A percentile compares a stretch with the other conserved stretches of the same genome.
These are phyloP conservation scores for Pichia deserticola DNA, from an alignment of 805 yeast species.

Conservation along the genomic window DNA sequence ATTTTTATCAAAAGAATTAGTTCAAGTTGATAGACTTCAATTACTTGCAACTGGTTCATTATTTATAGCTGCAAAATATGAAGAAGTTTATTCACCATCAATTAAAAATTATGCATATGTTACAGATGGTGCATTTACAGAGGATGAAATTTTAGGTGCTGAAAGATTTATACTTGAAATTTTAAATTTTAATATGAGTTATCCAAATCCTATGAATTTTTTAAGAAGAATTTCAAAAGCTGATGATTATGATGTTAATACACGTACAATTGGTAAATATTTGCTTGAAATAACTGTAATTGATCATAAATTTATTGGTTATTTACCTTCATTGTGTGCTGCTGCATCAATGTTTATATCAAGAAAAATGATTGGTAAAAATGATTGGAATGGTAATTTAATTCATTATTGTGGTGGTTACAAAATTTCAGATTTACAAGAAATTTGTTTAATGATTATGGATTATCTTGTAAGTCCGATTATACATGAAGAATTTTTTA, in stretches of 20 bases:
- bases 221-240: slow-evolving; percentile 84
- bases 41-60: slow-evolving; percentile 78
- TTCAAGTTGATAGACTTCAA: slow-evolving; percentile 74
- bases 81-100: slow-evolving; percentile 85
- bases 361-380: slow-evolving; percentile 58
- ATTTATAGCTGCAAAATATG: slow-evolving; percentile 88
- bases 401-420: slow-evolving; percentile 91
- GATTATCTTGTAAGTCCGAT: slow-evolving; percentile 75
- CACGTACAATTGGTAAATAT: slow-evolving; percentile 81
- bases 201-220: slow-evolving; percentile 88
- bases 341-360: slow-evolving; percentile 85
- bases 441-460: slow-evolving; percentile 66
- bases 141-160: slow-evolving; percentile 73
- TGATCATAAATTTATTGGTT: slow-evolving; percentile 66
- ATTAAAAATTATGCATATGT: slow-evolving; percentile 80
- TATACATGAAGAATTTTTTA: slow-evolving; percentile 86
- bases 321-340: slow-evolving; percentile 71
- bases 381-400: slow-evolving; percentile 77
- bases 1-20: slow-evolving; percentile 66
- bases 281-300: slow-evolving; percentile 70
- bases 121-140: slow-evolving; percentile 78
- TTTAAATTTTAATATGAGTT: slow-evolving; percentile 66
- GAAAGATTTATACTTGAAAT: slow-evolving; percentile 72
- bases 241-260: slow-evolving; percentile 78
- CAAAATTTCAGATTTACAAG: slow-evolving; percentile 61